Evolutionary conservation across 2,329 filamentous ascomycete genomes (phyloP), one percentile per base, ranked within the genome.

Genomic region (Cladosporium halotolerans): DNA sequence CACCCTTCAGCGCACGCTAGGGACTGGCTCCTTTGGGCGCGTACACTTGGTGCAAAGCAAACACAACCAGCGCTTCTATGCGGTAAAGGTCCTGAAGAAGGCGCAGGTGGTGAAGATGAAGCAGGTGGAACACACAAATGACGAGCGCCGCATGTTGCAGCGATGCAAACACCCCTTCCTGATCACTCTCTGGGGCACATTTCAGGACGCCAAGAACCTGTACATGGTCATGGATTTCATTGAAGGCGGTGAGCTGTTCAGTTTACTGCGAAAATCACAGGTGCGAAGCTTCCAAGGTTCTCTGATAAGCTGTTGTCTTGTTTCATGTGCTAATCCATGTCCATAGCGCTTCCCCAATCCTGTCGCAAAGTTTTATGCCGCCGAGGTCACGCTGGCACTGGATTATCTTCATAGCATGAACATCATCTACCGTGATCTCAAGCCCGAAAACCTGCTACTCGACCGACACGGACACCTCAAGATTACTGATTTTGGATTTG

Each of bases 211-310:
- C 47, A 90, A 85, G 74, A 97, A 96, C 69, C 77, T 99, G 34
- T 99, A 99, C 80, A 99, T 99, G 93, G 93, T 99, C 65, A 99
- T 99, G 93, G 93, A 99, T 72, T 99, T 99, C 76, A 92, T 99
- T 51, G 93, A 99, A 73, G 93, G 93, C 62, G 93, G 93, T 66
- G 93, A 99, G 77, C 79, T 99, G 52, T 99, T 99, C 71, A 97
- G 92, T 62, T 74, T 99, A 64, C 76, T 99, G 64, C 82, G 93
- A 64, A 97, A 99, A 73, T 97, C 92, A 54, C 84, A 78, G 85
- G 92, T 80, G 82, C 81, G n/a, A 41, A 28, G n/a, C 11, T 32
- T 39, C 81, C 11, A 41, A 28, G n/a, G 4, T 32, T 39, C 34
- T 49, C 57, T 49, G 52, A 57, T 53, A 55, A 50, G 49, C 38